Evolutionary conservation across 768 basidiomycete species (phyloP), one percentile per base, ranked within the genome.

Genomic region (Tylopilus sp.): DNA sequence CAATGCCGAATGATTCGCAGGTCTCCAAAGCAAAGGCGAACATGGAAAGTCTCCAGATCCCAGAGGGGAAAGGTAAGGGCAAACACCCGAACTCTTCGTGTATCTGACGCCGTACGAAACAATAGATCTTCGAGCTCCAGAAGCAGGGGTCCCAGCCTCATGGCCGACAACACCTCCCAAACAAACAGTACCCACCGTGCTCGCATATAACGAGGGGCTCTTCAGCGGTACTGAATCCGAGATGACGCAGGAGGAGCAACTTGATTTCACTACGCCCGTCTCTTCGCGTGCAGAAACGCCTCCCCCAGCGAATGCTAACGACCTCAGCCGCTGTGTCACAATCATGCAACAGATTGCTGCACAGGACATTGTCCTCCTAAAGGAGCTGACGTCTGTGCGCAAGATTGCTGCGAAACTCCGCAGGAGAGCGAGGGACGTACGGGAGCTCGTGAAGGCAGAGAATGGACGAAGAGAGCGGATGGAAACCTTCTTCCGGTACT

Each of bases 401-500:
- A 54, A 62, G 9, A 45, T 40, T 6, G 67, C 62, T 13, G 57
- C 51, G 18, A 53, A 47, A 25, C 49, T 66, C 10, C 53, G 56
- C 25, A 56, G 58, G 30, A 58, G 49, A 33, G 64, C 56, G 10
- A 56, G 57, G 39, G 57, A 61, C n/a, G 36, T 61, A 22, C 62
- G 67, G 10, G 58, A 60, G 4, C 53, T 63, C 8, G 56, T 57
- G 1, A 57, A 58, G 42, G 62, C 56, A 0, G 64, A 68, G 48
- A 49, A 13, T 25, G 64, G 55, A 15, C 54, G 68, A 13, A 51
- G 64, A 44, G 59, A 60, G 40, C 51, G 68, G 13, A 60, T 70
- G 57, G 60, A 68, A 18, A 26, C 52, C 8, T 69, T 57, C 22
- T 70, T 63, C 33, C 47, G 50, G 26, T 59, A 66, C 30, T 70